These are phyloP conservation scores for Phytophthora capsici DNA, from an alignment of 352 stramenopile species.

Conservation along the genomic window DNA sequence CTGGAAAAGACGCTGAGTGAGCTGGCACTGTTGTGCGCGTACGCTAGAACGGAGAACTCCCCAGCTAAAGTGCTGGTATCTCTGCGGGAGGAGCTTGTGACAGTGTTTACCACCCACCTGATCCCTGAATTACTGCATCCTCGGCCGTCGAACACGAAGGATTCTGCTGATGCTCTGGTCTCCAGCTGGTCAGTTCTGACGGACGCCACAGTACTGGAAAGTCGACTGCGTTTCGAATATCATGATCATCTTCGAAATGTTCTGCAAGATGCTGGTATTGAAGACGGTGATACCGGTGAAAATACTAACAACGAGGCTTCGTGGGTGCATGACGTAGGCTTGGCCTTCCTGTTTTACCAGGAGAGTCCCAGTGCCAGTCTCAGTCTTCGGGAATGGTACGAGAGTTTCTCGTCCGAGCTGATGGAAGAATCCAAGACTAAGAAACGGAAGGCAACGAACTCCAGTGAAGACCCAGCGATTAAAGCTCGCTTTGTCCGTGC, in stretches of 20 bases:
- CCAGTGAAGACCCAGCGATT: constrained; percentile 34
- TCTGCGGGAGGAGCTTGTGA: constrained; percentile 58
- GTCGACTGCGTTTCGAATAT: constrained; percentile 56
- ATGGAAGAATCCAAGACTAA: constrained; percentile 29
- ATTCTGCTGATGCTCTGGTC: constrained; percentile 25
- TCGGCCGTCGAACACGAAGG: not conserved
- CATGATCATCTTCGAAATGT: constrained; percentile 61
- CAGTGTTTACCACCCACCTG: constrained; percentile 47
- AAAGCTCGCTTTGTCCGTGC: constrained; percentile 76
- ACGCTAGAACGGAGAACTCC: constrained; percentile 36
- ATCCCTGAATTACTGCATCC: constrained; percentile 50
- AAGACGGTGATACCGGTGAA: constrained; percentile 17
- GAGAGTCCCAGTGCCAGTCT: constrained; percentile 67
- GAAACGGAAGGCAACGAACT: constrained; percentile 27
- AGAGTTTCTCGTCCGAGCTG: constrained; percentile 56
- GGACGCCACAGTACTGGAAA: constrained; percentile 39
- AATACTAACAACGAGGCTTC: constrained; percentile 24
- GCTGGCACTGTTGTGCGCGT: constrained; percentile 52
- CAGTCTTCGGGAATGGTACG: constrained; percentile 73
- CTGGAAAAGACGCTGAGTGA: constrained; percentile 43
- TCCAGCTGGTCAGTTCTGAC: constrained; percentile 36
- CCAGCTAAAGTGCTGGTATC: constrained; percentile 44
- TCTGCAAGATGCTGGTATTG: constrained; percentile 45
- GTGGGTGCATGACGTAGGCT: constrained; percentile 65
- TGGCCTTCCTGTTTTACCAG: constrained; percentile 77